Evolutionary conservation across 331 rosid genomes (phyloP).

Genomic region (Saraca asoca): DNA sequence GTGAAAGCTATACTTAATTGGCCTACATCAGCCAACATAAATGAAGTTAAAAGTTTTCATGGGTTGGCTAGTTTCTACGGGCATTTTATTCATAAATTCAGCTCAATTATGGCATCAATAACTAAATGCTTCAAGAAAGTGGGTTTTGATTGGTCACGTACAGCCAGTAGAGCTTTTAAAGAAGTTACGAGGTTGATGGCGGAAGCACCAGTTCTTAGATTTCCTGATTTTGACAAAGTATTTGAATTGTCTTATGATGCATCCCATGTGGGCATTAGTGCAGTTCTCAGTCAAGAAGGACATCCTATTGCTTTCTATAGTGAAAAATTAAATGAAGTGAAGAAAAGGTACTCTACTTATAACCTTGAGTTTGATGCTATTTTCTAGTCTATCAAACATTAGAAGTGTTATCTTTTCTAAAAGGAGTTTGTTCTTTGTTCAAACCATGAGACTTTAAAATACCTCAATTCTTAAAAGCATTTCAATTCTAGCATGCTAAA

Average conservation of each 20-base stretch:
- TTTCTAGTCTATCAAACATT: neutral
- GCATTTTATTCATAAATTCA: no score
- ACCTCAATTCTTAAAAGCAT: no score
- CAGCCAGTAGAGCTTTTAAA: neutral
- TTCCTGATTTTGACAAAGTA: conserved; percentile 4
- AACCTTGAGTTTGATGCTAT: neutral
- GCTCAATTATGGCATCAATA: neutral
- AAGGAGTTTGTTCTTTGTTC: conserved; percentile 17
- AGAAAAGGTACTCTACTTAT: no score
- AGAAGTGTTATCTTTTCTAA: neutral
- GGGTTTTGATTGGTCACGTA: neutral
- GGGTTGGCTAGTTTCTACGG: neutral
- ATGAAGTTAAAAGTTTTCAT: neutral
- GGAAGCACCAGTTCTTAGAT: neutral
- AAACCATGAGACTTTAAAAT: neutral
- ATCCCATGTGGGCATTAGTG: no score
- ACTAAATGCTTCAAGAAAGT: neutral
- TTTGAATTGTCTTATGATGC: conserved; percentile 5
- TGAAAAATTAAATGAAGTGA: no score
- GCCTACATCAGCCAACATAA: neutral
- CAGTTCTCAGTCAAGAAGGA: no score
- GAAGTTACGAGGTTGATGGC: neutral
- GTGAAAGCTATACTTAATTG: no score
- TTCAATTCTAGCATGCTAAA: no score
- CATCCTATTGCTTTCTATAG: no score